Percentiles rank a stretch among this genome's conserved stretches.
These are phyloP conservation scores for Pseudocercospora fuligena DNA, from an alignment of 2,329 filamentous ascomycete species.

Conservation along the genomic window DNA sequence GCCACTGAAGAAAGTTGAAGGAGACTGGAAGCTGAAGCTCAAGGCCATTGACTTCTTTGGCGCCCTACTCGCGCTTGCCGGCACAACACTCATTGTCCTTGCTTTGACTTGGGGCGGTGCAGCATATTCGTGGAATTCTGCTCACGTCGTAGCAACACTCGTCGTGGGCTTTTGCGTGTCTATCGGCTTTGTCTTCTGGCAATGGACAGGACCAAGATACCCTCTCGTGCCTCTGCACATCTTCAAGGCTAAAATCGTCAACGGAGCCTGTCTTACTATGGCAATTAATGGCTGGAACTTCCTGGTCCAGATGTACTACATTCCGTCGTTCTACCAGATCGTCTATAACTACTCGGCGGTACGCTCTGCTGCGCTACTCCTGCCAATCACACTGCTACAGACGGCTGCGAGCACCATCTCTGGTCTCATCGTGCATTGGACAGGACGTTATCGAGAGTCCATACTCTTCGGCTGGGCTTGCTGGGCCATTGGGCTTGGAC, in stretches of 20 bases:
- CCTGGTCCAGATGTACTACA: slow-evolving; percentile 58
- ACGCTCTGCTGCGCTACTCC: slow-evolving; percentile 25
- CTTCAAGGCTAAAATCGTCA: slow-evolving; percentile 59
- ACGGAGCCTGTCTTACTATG: slow-evolving; percentile 55
- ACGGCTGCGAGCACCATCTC: slow-evolving; percentile 28
- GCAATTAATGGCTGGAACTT: slow-evolving; percentile 65
- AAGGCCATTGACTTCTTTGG: slow-evolving; percentile 61
- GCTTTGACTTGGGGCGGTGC: slow-evolving; percentile 61
- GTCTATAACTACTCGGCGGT: slow-evolving; percentile 28
- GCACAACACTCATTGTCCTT: slow-evolving; percentile 59
- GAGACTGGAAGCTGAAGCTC: slow-evolving; percentile 52
- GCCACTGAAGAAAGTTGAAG: slow-evolving; percentile 60
- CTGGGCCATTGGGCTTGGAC: slow-evolving; percentile 28
- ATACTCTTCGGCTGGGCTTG: slow-evolving; percentile 51
- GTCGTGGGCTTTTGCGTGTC: slow-evolving; percentile 56
- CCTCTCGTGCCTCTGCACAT: slow-evolving; percentile 59
- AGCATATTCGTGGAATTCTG: slow-evolving; percentile 58
- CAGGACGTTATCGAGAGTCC: slow-evolving; percentile 28
- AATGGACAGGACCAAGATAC: slow-evolving; percentile 55
- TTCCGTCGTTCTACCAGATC: slow-evolving; percentile 31
- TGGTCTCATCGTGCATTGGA: slow-evolving; percentile 30
- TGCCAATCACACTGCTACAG: slow-evolving; percentile 29
- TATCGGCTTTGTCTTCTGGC: slow-evolving; percentile 59
- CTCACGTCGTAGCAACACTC: slow-evolving; percentile 58
- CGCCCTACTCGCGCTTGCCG: slow-evolving; percentile 56